Base-by-base conservation (phyloP, 495 filamentous ascomycete species). In the Jackrogersella minutella region DNA sequence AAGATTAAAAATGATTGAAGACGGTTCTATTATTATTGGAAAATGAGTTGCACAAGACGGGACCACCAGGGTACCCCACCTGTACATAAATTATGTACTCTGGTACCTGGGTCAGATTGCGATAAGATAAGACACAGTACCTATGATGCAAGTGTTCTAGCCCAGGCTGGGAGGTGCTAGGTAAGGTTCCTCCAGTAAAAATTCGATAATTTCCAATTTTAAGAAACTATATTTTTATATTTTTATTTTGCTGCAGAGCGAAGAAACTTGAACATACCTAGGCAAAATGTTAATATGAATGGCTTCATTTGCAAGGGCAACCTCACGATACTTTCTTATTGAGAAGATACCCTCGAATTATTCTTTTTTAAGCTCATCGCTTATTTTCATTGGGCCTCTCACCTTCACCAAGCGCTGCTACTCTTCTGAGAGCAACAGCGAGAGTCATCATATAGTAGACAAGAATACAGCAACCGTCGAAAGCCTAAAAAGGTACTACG, bases 141-240 rank as follows among this genome's bases (percentile, higher is more conserved):
- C n/a, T n/a, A n/a, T n/a, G n/a, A n/a, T n/a, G n/a, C n/a, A n/a
- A n/a, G n/a, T n/a, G n/a, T n/a, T n/a, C n/a, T n/a, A n/a, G n/a
- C n/a, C n/a, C n/a, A n/a, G n/a, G n/a, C n/a, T n/a, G n/a, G n/a
- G n/a, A n/a, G n/a, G n/a, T n/a, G n/a, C n/a, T n/a, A n/a, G n/a
- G n/a, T n/a, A n/a, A n/a, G n/a, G n/a, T 14, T 34, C 24, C 28
- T 59, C 62, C 63, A 66, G 50, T 66, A 50, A 61, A 66, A 66
- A 56, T 17, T 56, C 21, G 34, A 41, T 49, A 28, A 58, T 65
- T 65, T 65, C 19, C 21, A 56, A 66, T 66, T 60, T 51, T 21
- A n/a, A 33, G 21, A 46, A 52, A 44, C 26, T 30, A 3, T 3
- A 34, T 40, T 11, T 6, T 28, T 41, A 26, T 16, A 36, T 13